Evolutionary conservation across 2,329 filamentous ascomycete genomes (phyloP).

Genomic region (Hymenoscyphus infarciens): DNA sequence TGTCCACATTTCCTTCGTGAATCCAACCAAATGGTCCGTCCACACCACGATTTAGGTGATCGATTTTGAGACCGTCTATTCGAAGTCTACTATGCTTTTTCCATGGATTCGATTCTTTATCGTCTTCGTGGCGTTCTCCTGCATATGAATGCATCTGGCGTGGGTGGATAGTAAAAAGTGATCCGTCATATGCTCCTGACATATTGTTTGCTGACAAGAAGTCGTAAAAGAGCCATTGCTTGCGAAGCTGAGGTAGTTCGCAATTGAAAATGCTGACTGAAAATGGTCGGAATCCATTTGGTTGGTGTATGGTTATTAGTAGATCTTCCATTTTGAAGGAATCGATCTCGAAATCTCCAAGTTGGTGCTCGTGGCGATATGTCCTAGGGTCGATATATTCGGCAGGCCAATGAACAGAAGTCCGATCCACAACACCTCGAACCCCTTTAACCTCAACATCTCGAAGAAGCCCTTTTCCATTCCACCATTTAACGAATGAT

Average conservation of each 20-base stretch:
- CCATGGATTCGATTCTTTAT: conserved; percentile 66
- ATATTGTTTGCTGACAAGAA: conserved; percentile 94
- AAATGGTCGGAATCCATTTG: conserved; percentile 87
- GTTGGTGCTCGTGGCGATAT: conserved; percentile 81
- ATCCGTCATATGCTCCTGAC: conserved; percentile 92
- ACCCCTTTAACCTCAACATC: conserved; percentile 95
- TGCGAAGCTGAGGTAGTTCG: conserved; percentile 85
- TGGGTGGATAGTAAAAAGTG: conserved; percentile 94
- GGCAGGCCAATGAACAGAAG: conserved; percentile 69
- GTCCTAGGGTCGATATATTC: conserved; percentile 75
- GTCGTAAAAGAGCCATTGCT: conserved; percentile 98
- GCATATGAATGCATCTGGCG: conserved; percentile 81
- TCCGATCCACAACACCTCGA: conserved; percentile 86
- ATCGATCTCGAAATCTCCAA: conserved; percentile 95
- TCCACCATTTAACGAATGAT: conserved; percentile 99
- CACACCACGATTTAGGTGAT: conserved; percentile 90
- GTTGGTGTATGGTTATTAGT: conserved; percentile 87
- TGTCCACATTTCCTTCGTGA: conserved; percentile 93
- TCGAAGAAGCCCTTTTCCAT: conserved; percentile 84
- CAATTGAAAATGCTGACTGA: conserved; percentile 94
- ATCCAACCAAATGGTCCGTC: conserved; percentile 98
- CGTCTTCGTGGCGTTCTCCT: conserved; percentile 54
- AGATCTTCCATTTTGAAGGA: conserved; percentile 95
- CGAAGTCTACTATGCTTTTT: conserved; percentile 93
- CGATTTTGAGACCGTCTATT: conserved; percentile 90